These are phyloP conservation scores for Magnaporthiopsis rhizophila DNA, from an alignment of 2,329 filamentous ascomycete species.

Conservation along the genomic window DNA sequence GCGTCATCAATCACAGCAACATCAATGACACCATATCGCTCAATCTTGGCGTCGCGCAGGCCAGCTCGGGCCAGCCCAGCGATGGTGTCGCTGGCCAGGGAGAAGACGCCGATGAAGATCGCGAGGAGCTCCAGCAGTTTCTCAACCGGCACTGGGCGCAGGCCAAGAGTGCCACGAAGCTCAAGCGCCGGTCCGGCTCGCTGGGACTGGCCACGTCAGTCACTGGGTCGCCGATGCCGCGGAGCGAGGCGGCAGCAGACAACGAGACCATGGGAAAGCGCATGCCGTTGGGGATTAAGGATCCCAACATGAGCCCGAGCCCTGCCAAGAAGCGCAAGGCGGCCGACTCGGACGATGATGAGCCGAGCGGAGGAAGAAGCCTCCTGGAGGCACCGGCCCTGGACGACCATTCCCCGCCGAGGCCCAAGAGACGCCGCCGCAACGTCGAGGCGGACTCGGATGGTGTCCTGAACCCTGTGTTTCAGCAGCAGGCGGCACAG, in stretches of 20 bases:
- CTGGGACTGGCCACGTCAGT: constrained; percentile 18
- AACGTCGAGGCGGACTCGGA: constrained; percentile 20
- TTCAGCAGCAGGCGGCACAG: constrained; percentile 9
- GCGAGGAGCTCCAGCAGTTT: constrained; percentile 26
- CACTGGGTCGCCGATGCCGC: constrained; percentile 22
- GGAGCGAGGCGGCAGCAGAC: constrained; percentile 12
- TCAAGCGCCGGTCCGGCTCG: constrained; percentile 20
- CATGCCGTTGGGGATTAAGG: constrained; percentile 25
- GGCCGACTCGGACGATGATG: constrained; percentile 16
- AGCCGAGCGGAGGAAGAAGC: constrained; percentile 10
- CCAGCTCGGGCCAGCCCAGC: background rate
- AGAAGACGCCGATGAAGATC: constrained; percentile 12
- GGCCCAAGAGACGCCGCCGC: constrained; percentile 22
- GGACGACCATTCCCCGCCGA: constrained; percentile 18
- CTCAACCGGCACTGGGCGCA: constrained; percentile 25
- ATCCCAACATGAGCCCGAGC: constrained; percentile 28
- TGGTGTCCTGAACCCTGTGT: constrained; percentile 19
- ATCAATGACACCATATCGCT: constrained; percentile 12
- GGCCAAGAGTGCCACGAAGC: background rate
- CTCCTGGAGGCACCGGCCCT: constrained; percentile 18
- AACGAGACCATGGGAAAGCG: constrained; percentile 12
- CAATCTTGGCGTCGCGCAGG: constrained; percentile 1
- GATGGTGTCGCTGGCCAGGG: background rate
- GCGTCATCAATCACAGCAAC: constrained; percentile 1
- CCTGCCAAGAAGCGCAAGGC: constrained; percentile 29